Evolutionary conservation across 768 basidiomycete species (phyloP).

Genomic region (Lactarius tabidus): DNA sequence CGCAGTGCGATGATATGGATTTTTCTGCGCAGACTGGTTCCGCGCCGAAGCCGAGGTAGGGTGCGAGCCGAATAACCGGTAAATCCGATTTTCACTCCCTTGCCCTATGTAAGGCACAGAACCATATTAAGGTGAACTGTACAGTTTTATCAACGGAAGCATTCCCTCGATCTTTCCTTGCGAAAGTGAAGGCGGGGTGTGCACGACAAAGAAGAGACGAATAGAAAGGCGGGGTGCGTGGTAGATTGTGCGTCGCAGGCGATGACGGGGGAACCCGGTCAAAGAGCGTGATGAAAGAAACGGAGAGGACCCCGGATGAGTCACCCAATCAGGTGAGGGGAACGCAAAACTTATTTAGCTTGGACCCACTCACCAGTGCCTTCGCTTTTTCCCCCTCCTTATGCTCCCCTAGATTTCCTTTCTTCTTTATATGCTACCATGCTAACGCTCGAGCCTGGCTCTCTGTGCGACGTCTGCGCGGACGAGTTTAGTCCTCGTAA

Average conservation of each 20-base stretch:
- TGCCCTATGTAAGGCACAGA: slow-evolving; percentile 19
- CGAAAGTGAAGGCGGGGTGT: neutral
- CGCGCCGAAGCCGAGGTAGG: slow-evolving; percentile 20
- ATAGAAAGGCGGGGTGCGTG: neutral
- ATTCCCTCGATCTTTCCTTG: neutral
- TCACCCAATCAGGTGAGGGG: slow-evolving; percentile 14
- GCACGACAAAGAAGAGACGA: neutral
- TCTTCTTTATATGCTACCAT: slow-evolving; percentile 38
- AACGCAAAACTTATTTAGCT: slow-evolving; percentile 19
- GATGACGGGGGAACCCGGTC: slow-evolving; percentile 7
- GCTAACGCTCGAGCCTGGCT: slow-evolving; percentile 80
- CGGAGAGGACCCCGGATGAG: slow-evolving; percentile 22
- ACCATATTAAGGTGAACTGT: slow-evolving; percentile 16
- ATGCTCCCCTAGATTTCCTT: slow-evolving; percentile 22
- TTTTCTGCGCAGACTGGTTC: slow-evolving; percentile 2
- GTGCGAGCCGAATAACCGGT: slow-evolving; percentile 5
- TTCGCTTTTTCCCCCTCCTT: slow-evolving; percentile 16
- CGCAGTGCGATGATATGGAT: neutral
- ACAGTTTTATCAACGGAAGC: slow-evolving; percentile 10
- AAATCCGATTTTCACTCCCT: slow-evolving; percentile 10
- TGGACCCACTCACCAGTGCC: slow-evolving; percentile 4
- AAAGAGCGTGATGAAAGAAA: slow-evolving; percentile 8
- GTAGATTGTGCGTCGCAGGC: neutral
- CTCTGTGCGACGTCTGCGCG: slow-evolving; percentile 86
- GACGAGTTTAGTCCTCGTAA: slow-evolving; percentile 76